phyloP scores from a whole-genome alignment of 2,329 filamentous ascomycete genomes.

The Penicillium freii region DNA sequence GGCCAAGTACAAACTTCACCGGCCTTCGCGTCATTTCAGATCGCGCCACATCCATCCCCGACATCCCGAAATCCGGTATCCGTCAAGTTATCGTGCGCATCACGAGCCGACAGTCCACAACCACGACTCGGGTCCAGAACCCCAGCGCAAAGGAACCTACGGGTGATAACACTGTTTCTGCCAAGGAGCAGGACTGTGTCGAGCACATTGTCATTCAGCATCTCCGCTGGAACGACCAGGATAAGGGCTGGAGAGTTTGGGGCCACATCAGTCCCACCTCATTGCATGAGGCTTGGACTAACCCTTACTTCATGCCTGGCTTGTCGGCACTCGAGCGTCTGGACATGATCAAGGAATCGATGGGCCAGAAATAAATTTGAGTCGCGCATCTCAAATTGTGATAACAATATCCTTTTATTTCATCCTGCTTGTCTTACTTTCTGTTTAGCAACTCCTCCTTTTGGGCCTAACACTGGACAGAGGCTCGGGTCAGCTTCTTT shows the following conservation, averaged over 20 bases:
- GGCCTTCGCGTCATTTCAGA: constrained; percentile 43
- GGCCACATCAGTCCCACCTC: constrained; percentile 47
- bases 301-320: constrained; percentile 37
- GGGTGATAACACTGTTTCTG: constrained; percentile 14
- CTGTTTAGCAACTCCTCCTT: neutral
- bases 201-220: constrained; percentile 55
- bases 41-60: constrained; percentile 42
- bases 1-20: constrained; percentile 37
- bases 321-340: constrained; percentile 38
- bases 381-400: neutral
- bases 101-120: constrained; percentile 39
- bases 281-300: constrained; percentile 36
- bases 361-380: constrained; percentile 9
- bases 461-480: neutral
- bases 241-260: constrained; percentile 52
- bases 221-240: constrained; percentile 41
- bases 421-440: neutral
- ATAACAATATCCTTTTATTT: neutral
- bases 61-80: constrained; percentile 38
- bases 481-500: neutral
- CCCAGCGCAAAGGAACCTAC: neutral
- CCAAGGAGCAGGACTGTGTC: constrained; percentile 43
- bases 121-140: constrained; percentile 17
- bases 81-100: constrained; percentile 43
- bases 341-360: constrained; percentile 30